Conservation (phyloP, 371 early-diverging fungal genomes). For the Mortierella sp. region DNA sequence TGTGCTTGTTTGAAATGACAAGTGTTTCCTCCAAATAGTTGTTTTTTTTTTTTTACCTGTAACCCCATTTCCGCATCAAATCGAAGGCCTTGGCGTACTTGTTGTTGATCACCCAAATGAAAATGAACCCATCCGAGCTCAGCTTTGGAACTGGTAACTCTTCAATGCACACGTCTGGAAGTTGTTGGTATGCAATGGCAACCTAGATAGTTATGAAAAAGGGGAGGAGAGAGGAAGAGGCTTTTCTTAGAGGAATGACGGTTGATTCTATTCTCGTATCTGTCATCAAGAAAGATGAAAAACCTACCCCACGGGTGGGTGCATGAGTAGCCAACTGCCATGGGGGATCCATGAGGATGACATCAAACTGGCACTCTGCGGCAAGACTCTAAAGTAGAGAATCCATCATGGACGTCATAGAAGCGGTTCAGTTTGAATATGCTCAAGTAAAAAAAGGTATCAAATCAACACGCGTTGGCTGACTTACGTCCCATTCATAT, state of each 20-base stretch:
- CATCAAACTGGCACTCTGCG: constrained; percentile 87
- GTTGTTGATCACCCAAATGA: constrained; percentile 97
- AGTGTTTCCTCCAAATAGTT: too few relatives aligned
- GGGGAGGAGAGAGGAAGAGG: neutral
- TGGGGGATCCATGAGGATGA: constrained; percentile 94
- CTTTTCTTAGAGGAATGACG: too few relatives aligned
- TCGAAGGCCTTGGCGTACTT: constrained; percentile 94
- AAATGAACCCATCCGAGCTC: constrained; percentile 88
- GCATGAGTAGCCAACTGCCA: constrained; percentile 97
- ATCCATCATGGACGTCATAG: neutral
- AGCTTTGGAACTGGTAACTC: constrained; percentile 88
- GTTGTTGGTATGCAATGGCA: constrained; percentile 93
- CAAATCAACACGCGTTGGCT: too few relatives aligned
- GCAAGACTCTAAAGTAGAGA: constrained; percentile 68
- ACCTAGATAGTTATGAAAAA: constrained; percentile 59
- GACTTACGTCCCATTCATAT: constrained; percentile 88
- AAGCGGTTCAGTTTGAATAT: neutral
- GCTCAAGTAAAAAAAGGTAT: neutral
- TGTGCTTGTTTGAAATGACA: too few relatives aligned
- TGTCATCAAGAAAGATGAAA: too few relatives aligned
- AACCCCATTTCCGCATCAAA: constrained; percentile 94
- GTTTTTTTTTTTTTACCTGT: constrained; percentile 61
- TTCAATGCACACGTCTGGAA: constrained; percentile 91
- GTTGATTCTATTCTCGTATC: too few relatives aligned
- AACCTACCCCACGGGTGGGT: constrained; percentile 87